Percentiles rank a stretch among this genome's conserved stretches.
These are phyloP conservation scores for Mallotus repandus DNA, from an alignment of 441 rosid genomes.

Conservation along the genomic window DNA sequence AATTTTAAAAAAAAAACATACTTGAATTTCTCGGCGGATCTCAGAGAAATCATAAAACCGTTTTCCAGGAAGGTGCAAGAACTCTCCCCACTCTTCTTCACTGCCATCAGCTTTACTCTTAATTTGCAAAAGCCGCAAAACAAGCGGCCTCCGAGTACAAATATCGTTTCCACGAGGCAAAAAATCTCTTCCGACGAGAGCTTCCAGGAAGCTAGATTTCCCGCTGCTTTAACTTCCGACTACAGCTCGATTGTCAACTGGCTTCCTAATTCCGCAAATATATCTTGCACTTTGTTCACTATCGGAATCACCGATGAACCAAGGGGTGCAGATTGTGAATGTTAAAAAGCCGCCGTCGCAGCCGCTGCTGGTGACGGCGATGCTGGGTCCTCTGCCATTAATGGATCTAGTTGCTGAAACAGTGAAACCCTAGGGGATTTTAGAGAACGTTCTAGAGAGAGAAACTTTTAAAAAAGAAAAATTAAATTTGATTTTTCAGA, in stretches of 20 bases:
- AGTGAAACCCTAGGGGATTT: constrained; percentile 32
- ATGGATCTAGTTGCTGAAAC: constrained; percentile 14
- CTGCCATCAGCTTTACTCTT: constrained; percentile 50
- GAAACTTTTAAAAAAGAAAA: neutral
- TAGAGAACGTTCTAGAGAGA: neutral
- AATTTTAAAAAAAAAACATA: too few relatives aligned
- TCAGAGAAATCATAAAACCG: constrained; percentile 70
- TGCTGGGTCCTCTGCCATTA: constrained; percentile 50
- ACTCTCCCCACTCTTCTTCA: constrained; percentile 84
- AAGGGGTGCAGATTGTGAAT: constrained; percentile 44
- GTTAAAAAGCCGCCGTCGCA: constrained; percentile 24
- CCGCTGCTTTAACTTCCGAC: constrained; percentile 84
- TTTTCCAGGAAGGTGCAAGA: constrained; percentile 70
- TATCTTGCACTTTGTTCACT: constrained; percentile 92
- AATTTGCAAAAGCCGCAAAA: constrained; percentile 73
- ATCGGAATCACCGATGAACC: constrained; percentile 88
- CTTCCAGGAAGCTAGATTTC: constrained; percentile 78
- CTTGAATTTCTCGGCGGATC: constrained; percentile 77
- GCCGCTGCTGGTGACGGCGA: constrained; percentile 29
- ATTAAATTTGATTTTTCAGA: neutral
- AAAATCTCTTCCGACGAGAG: constrained; percentile 77
- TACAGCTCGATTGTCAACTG: constrained; percentile 75
- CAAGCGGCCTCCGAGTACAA: constrained; percentile 81
- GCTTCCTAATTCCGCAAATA: constrained; percentile 84
- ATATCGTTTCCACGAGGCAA: constrained; percentile 69